phyloP scores from a whole-genome alignment of 371 early-diverging fungal genomes.

The Dichotomocladium elegans region DNA sequence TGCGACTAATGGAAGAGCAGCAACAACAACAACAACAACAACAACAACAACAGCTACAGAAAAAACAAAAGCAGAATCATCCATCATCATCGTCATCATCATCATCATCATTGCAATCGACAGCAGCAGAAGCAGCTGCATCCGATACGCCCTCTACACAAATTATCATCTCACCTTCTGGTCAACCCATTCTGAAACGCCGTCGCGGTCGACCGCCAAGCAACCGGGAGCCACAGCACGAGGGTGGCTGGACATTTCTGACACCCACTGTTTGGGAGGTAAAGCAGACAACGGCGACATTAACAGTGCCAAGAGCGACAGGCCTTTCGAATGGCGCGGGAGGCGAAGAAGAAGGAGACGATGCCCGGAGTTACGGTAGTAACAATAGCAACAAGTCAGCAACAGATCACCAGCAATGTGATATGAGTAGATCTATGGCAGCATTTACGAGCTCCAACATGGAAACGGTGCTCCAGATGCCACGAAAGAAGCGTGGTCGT shows the following conservation, averaged over 20 bases:
- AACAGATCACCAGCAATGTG: constrained; percentile 1
- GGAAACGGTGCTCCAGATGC: constrained; percentile 36
- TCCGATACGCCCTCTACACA: constrained; percentile 13
- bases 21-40: constrained; percentile 2
- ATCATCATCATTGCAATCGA: background rate
- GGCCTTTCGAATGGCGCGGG: too few relatives aligned
- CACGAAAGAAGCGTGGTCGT: constrained; percentile 43
- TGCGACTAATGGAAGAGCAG: background rate
- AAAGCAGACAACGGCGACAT: constrained; percentile 6
- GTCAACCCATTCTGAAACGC: constrained; percentile 39
- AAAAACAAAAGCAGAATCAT: background rate
- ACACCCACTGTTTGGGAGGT: constrained; percentile 48
- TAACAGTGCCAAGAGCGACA: background rate
- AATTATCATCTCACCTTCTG: constrained; percentile 26
- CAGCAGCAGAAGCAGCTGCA: constrained; percentile 6
- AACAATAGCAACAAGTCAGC: background rate
- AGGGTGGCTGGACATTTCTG: constrained; percentile 41
- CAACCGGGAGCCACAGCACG: constrained; percentile 16
- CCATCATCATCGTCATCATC: constrained; percentile 3
- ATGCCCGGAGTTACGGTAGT: too few relatives aligned
- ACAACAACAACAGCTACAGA: too few relatives aligned
- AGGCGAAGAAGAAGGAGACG: constrained; percentile 1
- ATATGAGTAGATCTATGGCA: constrained; percentile 27
- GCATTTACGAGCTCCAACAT: constrained; percentile 40
- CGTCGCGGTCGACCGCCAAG: constrained; percentile 43